Evolutionary conservation across 2,329 filamentous ascomycete species (phyloP), one percentile per base, ranked within the genome.

Genomic region (Hymenoscyphus scutula): DNA sequence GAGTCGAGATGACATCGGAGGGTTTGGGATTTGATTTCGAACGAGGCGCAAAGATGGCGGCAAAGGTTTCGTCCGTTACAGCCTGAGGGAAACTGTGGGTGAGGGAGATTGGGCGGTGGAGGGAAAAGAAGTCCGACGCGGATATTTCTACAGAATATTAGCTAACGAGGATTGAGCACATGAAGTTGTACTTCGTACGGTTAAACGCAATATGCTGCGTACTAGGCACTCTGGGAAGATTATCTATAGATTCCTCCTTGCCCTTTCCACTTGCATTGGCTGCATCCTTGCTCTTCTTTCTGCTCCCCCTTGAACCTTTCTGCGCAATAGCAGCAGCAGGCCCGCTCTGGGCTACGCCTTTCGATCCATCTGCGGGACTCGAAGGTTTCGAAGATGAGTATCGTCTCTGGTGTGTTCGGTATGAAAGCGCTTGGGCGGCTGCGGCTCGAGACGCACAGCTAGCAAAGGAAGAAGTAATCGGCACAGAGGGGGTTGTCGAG

Each of bases 51-150:
- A 98, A 98, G 73, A 99, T 93, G 72, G 89, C 83, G 65, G 91
- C 88, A 76, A 98, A 97, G 57, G 88, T 83, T 73, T 90, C 89
- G 65, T 89, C 82, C 59, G 84, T 87, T 54, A 92, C 84, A 23
- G 83, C 80, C 70, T 85, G 87, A 61, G 90, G 95, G 73, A 97
- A 88, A 69, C 89, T 88, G 70, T 89, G 88, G 57, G 89, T 92
- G 68, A 97, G 86, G 61, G 92, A 96, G 73, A 99, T 94, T 54
- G 95, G 95, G 65, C 95, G 88, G 78, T 99, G 92, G 68, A 96
- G 89, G 66, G 93, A 96, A 81, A 98, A 98, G 82, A 99, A 98
- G 64, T 89, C 89, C 7, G 94, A 95, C 54, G 97, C 82, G 67
- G 90, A 89, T 65, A 98, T 84, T 73, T 96, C 95, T 98, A 68